A percentile compares a stretch with the other conserved stretches of the same genome.
These are phyloP conservation scores for Xylaria acuta DNA, from an alignment of 495 filamentous ascomycete species.

Conservation along the genomic window DNA sequence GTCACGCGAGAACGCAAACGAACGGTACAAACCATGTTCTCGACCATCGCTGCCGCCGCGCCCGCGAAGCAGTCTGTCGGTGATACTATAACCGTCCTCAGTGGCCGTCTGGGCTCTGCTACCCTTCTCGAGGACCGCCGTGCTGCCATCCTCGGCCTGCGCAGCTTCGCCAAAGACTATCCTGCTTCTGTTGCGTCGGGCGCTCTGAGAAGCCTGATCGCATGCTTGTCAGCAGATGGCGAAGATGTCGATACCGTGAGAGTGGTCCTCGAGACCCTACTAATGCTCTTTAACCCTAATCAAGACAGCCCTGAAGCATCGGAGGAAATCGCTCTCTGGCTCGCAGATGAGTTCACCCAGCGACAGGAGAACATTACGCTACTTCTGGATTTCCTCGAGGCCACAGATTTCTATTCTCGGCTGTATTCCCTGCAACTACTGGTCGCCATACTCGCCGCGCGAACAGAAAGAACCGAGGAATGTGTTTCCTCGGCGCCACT, in stretches of 20 bases:
- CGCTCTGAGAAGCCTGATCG: constrained; percentile 83
- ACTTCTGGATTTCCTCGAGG: constrained; percentile 86
- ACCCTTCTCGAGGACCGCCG: constrained; percentile 93
- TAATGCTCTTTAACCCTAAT: constrained; percentile 82
- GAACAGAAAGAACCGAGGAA: constrained; percentile 94
- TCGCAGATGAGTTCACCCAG: constrained; percentile 98
- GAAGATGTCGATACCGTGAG: constrained; percentile 98
- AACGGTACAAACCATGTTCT: constrained; percentile 69
- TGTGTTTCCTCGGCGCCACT: constrained; percentile 87
- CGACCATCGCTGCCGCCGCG: constrained; percentile 80
- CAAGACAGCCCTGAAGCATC: constrained; percentile 82
- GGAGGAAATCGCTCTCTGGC: constrained; percentile 94
- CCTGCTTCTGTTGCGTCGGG: constrained; percentile 96
- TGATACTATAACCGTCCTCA: constrained; percentile 89
- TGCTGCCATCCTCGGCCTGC: constrained; percentile 87
- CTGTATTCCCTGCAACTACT: constrained; percentile 93
- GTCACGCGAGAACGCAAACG: constrained; percentile 34
- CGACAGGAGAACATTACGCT: constrained; percentile 97
- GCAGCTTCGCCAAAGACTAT: constrained; percentile 95
- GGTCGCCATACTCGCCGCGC: constrained; percentile 80
- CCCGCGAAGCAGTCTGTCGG: constrained; percentile 95
- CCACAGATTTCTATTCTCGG: constrained; percentile 88
- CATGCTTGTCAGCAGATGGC: constrained; percentile 80
- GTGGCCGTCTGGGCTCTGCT: constrained; percentile 81
- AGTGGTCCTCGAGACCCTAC: constrained; percentile 88